Evolutionary conservation across 2,329 filamentous ascomycete genomes (phyloP), one percentile per base, ranked within the genome.

Genomic region (Celoporthe dispersa): DNA sequence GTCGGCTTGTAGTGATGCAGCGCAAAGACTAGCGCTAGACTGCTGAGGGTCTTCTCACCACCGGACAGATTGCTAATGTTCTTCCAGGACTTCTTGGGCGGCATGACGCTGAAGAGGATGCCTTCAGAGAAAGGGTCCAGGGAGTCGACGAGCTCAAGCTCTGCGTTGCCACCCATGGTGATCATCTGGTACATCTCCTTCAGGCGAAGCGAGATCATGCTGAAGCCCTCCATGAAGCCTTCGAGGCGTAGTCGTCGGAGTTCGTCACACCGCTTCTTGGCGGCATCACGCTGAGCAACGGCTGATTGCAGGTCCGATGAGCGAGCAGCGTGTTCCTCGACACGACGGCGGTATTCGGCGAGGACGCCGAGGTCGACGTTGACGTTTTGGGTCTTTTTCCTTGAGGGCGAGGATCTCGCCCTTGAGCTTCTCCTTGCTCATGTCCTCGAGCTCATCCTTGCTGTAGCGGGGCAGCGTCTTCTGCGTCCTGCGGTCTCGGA

Each of bases 161-260:
- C 96, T 0, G 96, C 96, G 76, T 99, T 99, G 68, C 96, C 96
- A 72, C 96, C 96, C 94, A 99, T 98, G 31, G 96, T 99, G 79
- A 99, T 99, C 94, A 99, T 98, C 80, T 99, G 96, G 83, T 99
- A 99, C 96, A 99, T 99, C 78, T 99, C 96, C 84, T 99, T 99
- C 61, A 99, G 86, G 0, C 95, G 92, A 33, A 98, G 86, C 1
- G 95, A 98, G 80, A 99, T 99, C 73, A 90, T 92, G 77, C 91
- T 92, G 84, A 99, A 98, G 53, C 97, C 96, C 78, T 97, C 94
- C 94, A 98, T 98, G 87, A 99, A 99, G 48, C 96, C 95, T 76
- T 98, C 95, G 9, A 98, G 86, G 39, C 96, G 93, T 64, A 97
- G 85, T 19, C 94, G 92, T 16, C 96, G 92, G 66, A 99, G 89